These are phyloP conservation scores for Amoebophrya sp. DNA, from an alignment of 169 alveolate species.

Conservation along the genomic window DNA sequence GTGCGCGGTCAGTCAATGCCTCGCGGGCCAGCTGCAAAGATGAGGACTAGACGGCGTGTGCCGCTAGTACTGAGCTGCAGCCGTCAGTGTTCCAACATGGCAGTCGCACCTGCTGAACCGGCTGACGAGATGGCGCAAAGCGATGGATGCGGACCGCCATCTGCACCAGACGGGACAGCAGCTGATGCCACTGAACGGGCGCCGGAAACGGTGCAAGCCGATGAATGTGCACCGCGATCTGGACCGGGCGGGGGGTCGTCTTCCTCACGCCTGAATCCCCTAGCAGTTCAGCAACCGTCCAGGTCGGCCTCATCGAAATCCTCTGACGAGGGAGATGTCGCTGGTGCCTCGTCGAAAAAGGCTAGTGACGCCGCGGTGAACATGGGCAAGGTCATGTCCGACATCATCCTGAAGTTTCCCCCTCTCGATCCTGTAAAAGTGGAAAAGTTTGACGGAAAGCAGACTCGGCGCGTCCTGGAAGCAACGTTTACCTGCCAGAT, in stretches of 20 bases:
- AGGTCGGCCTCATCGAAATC: not conserved
- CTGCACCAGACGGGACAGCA: not conserved
- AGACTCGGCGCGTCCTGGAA: not conserved
- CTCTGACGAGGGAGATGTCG: not conserved
- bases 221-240: too few species aligned
- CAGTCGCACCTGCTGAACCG: not conserved
- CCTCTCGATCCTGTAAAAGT: not conserved
- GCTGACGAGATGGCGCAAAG: not conserved
- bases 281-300: too few species aligned
- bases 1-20: too few species aligned
- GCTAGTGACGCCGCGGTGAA: not conserved
- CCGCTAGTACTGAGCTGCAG: not conserved
- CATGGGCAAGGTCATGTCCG: conserved; percentile 9
- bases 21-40: too few species aligned
- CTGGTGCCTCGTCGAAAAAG: not conserved
- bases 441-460: not conserved
- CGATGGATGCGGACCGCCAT: not conserved
- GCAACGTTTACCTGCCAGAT: not conserved
- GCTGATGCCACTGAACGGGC: not conserved
- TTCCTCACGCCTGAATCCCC: not conserved
- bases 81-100: too few species aligned
- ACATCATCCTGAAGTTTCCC: not conserved
- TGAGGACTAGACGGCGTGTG: too few species aligned
- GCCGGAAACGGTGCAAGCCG: not conserved
- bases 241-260: too few species aligned